Evolutionary conservation across 2,329 filamentous ascomycete genomes (phyloP).

Genomic region (Pseudopithomyces chartarum): DNA sequence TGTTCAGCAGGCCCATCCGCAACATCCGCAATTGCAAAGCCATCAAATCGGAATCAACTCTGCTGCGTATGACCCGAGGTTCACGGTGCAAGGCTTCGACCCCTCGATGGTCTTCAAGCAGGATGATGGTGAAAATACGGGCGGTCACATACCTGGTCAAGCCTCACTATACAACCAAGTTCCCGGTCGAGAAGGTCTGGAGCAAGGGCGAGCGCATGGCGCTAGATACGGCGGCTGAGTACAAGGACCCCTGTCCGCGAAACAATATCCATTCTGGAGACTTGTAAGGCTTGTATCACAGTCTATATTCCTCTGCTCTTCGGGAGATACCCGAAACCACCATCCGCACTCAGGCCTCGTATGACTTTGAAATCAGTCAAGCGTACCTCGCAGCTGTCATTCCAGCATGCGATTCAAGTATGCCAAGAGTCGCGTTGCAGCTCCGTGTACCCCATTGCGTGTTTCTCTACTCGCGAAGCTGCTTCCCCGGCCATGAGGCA

Average conservation of each 20-base stretch:
- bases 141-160: conserved; percentile 17
- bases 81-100: conserved; percentile 38
- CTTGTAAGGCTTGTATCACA: no score
- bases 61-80: conserved; percentile 40
- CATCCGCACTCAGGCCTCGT: no score
- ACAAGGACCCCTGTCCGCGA: background rate
- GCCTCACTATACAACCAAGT: conserved; percentile 16
- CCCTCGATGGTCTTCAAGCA: conserved; percentile 43
- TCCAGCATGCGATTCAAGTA: no score
- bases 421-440: no score
- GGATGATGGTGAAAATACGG: conserved; percentile 15
- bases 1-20: conserved; percentile 30
- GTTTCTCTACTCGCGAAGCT: no score
- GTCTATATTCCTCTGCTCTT: no score
- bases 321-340: no score
- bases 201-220: conserved; percentile 16
- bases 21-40: conserved; percentile 34
- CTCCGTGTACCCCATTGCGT: no score
- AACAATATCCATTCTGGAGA: background rate
- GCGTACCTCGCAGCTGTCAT: no score
- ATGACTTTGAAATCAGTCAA: no score
- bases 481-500: no score
- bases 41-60: conserved; percentile 38
- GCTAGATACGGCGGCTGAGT: conserved; percentile 23
- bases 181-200: conserved; percentile 14